Base-by-base conservation (phyloP, 78 protist species). In the slime mould (Dictyostelium discoideum) region DNA sequence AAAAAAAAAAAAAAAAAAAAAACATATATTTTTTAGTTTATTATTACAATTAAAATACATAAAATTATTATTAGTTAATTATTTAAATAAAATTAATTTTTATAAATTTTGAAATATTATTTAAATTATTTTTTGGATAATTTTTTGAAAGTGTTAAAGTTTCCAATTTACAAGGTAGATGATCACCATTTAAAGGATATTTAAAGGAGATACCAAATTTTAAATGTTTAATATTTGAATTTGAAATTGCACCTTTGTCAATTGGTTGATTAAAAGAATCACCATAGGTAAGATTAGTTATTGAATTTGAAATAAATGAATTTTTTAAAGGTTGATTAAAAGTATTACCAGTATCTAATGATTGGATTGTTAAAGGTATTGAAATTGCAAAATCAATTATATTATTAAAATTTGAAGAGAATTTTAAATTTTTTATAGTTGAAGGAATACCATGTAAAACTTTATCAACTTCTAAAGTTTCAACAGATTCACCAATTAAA, bases 241-340 rank as follows among this genome's bases (percentile, higher is more conserved):
- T 78, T 78, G 54, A 24, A 8, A 78, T 40, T 18, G 84, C 4
- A 78, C 65, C 65, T n/a, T 78, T 78, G n/a, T 78, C 84, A 40
- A 82, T 26, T 82, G 86, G 86, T 54, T 54, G 74, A 32, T 83
- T 83, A 13, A 83, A 83, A 16, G 44, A 20, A 83, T 40, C 67
- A 40, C 87, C 87, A 54, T 29, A 83, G 9, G 16, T 48, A 10
- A 81, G 16, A 11, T 0, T 11, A 0, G 3, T 48, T 0, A 78
- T 78, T 22, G 84, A 42, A 22, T 24, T 20, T 78, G 84, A n/a
- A n/a, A 78, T 3, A 5, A 76, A 13, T 22, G 13, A 4, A n/a
- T n/a, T 32, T 40, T 20, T 20, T 78, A 78, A n/a, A 42, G 84
- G 84, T 78, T 78, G 84, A 42, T 78, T 78, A 78, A 78, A 78